These are phyloP conservation scores for Colletotrichum incanum DNA, from an alignment of 2,329 filamentous ascomycete genomes.

Conservation along the genomic window DNA sequence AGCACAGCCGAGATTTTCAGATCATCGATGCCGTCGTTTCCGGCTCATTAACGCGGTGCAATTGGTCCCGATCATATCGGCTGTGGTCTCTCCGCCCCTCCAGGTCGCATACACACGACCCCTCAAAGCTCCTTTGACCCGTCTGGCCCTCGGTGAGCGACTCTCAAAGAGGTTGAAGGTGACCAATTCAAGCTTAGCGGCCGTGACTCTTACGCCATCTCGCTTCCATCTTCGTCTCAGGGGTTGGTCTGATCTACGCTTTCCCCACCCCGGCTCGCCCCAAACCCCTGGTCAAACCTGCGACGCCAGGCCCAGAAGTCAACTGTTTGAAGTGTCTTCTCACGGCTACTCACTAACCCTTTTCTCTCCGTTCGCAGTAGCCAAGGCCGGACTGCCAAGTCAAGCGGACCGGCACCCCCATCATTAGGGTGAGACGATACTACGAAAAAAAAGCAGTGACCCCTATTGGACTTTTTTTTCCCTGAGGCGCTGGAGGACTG, in stretches of 20 bases:
- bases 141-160: not conserved
- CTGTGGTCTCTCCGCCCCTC: conserved; percentile 23
- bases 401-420: not conserved
- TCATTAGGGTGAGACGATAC: conserved; percentile 4
- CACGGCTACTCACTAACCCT: conserved; percentile 24
- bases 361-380: conserved; percentile 17
- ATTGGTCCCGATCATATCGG: conserved; percentile 26
- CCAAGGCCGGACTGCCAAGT: conserved; percentile 37
- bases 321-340: conserved; percentile 35
- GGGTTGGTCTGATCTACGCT: conserved; percentile 43
- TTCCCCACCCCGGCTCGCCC: conserved; percentile 18
- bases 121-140: not conserved
- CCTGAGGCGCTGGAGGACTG: not conserved
- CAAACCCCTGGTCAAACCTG: conserved; percentile 27
- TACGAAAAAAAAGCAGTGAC: not conserved
- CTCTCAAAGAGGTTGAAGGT: conserved; percentile 1
- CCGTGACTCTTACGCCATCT: conserved; percentile 11
- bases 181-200: conserved; percentile 18
- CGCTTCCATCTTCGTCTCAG: conserved; percentile 37
- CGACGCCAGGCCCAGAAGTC: conserved; percentile 30
- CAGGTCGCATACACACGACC: conserved; percentile 15
- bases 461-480: not conserved
- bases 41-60: conserved; percentile 5
- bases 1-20: conserved; percentile 17
- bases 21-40: conserved; percentile 20